Evolutionary conservation across 2,329 filamentous ascomycete species (phyloP).

Genomic region (Claviceps pusilla): DNA sequence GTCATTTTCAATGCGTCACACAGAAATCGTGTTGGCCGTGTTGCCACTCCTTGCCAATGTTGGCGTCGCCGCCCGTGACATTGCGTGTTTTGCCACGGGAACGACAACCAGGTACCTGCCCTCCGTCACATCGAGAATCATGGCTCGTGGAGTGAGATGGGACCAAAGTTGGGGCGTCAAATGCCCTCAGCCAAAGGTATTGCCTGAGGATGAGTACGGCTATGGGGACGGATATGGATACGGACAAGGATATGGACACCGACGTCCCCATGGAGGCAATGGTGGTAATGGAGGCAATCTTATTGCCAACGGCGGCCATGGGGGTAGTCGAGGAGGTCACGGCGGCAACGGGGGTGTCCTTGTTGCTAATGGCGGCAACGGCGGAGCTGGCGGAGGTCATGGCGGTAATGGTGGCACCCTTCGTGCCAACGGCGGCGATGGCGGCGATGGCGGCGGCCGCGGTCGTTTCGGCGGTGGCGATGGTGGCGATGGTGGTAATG

Average conservation of each 20-base stretch:
- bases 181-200: neutral
- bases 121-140: constrained; percentile 1
- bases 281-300: neutral
- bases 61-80: neutral
- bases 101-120: constrained; percentile 1
- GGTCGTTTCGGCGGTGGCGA: neutral
- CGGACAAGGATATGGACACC: neutral
- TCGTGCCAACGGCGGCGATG: neutral
- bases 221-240: neutral
- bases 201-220: neutral
- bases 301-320: neutral
- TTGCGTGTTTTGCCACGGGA: neutral
- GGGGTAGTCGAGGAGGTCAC: neutral
- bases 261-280: neutral
- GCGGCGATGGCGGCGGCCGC: neutral
- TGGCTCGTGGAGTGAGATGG: neutral
- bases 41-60: constrained; percentile 1
- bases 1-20: neutral
- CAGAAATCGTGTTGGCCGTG: neutral
- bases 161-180: neutral
- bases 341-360: neutral
- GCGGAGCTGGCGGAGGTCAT: neutral
- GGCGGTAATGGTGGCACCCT: neutral
- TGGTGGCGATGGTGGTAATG: neutral
- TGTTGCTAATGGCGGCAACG: neutral